A percentile compares a stretch with the other conserved stretches of the same genome.
phyloP scores from a whole-genome alignment of 108 stramenopile genomes.

The Nitzschia palea region DNA sequence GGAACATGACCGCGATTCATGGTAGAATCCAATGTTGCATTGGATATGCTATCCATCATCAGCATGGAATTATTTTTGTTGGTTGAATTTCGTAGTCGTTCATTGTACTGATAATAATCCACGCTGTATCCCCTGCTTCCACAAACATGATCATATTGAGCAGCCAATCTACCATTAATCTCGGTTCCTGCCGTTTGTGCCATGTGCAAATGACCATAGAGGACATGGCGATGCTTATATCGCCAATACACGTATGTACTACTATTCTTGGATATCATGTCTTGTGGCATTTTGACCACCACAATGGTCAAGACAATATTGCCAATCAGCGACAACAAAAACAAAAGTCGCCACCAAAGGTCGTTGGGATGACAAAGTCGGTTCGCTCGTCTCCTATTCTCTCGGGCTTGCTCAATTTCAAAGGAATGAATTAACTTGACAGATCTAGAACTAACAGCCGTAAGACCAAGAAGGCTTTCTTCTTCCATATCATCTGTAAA shows the following conservation, averaged over 20 bases:
- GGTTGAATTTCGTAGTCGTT: not conserved
- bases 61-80: not conserved
- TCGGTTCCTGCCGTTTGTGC: slow-evolving; percentile 39
- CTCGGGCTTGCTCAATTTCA: not conserved
- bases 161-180: slow-evolving; percentile 32
- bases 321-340: not conserved
- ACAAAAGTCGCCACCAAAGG: not conserved
- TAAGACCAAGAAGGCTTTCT: not conserved
- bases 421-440: not conserved
- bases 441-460: not conserved
- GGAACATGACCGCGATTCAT: slow-evolving; percentile 24
- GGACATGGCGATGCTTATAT: not conserved
- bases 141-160: slow-evolving; percentile 28
- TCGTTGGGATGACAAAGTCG: not conserved
- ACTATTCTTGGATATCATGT: not conserved
- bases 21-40: not conserved
- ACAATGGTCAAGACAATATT: not conserved
- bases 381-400: not conserved
- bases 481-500: not conserved
- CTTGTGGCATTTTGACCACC: not conserved
- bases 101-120: slow-evolving; percentile 25
- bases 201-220: slow-evolving; percentile 43
- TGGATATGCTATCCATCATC: not conserved
- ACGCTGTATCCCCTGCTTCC: slow-evolving; percentile 40
- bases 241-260: not conserved